Evolutionary conservation across 331 rosid genomes (phyloP).

Genomic region (Arachis monticola): DNA sequence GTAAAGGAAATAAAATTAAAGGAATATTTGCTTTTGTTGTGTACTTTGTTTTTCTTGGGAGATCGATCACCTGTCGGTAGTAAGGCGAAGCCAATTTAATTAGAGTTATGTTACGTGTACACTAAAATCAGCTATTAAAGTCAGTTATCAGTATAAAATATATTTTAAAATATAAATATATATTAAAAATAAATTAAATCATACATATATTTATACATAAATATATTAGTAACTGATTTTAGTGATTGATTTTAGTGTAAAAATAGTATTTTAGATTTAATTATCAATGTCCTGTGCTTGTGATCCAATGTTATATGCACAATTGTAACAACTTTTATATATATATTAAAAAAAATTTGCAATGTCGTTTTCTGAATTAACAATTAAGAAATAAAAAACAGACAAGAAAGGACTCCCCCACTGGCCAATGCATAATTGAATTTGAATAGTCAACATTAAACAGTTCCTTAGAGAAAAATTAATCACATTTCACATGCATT

Average conservation of each 20-base stretch:
- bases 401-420: not conserved
- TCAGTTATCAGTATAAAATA: too few relatives aligned
- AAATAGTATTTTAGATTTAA: too few relatives aligned
- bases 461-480: not conserved
- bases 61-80: conserved; percentile 26
- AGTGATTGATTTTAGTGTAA: too few relatives aligned
- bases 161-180: too few relatives aligned
- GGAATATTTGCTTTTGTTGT: conserved; percentile 33
- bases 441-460: not conserved
- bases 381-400: not conserved
- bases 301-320: not conserved
- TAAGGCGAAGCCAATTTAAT: not conserved
- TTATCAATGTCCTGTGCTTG: not conserved
- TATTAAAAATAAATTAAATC: too few relatives aligned
- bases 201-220: too few relatives aligned
- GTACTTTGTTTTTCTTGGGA: conserved; percentile 21
- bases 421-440: not conserved
- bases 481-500: not conserved
- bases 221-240: too few relatives aligned
- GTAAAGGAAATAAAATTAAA: not conserved
- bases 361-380: conserved; percentile 18
- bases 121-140: too few relatives aligned
- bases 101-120: too few relatives aligned
- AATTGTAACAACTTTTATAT: not conserved
- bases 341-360: not conserved